Evolutionary conservation across 2,329 filamentous ascomycete species (phyloP), one percentile per base, ranked within the genome.

Genomic region (Trichoderma lentiforme): DNA sequence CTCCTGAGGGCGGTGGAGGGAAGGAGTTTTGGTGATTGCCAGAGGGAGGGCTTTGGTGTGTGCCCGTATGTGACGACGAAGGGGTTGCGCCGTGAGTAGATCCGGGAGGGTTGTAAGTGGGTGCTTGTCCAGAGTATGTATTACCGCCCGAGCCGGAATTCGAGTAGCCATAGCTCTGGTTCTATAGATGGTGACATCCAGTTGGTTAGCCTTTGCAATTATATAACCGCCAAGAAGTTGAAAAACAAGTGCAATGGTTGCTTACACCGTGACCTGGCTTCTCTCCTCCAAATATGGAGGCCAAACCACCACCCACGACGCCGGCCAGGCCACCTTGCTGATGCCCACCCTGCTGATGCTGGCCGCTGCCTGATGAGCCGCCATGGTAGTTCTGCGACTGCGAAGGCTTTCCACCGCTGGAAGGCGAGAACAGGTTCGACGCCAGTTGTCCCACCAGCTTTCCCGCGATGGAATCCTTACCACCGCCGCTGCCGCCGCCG

Each of bases 161-260:
- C 26, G 88, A 89, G 79, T 92, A 92, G 36, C 90, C 91, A 78
- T 88, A 93, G 77, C 86, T 88, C 74, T 89, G 85, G 73, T 83
- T 82, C 83, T 87, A 74, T 32, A 73, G 69, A 15, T 56, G n/a
- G 18, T 24, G n/a, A 24, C 39, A 26, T 12, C 6, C 47, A 11
- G 30, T 21, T 21, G 2, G 65, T 76, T 65, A 80, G 71, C 53
- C 8, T 56, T 66, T 26, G 15, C 24, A 36, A 15, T n/a, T 47
- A 34, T 8, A 30, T 26, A 30, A n/a, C 56, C n/a, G 4, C 60
- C 12, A n/a, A 34, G 5, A 36, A 24, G 24, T 28, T 4, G 32
- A 24, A 39, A 15, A 39, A 53, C 43, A 21, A 39, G 6, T 32
- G 28, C 11, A 9, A 32, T 21, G 34, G n/a, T 43, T 65, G 28